Evolutionary conservation across 2,329 filamentous ascomycete species (phyloP).

Genomic region (Colletotrichum somersetense): DNA sequence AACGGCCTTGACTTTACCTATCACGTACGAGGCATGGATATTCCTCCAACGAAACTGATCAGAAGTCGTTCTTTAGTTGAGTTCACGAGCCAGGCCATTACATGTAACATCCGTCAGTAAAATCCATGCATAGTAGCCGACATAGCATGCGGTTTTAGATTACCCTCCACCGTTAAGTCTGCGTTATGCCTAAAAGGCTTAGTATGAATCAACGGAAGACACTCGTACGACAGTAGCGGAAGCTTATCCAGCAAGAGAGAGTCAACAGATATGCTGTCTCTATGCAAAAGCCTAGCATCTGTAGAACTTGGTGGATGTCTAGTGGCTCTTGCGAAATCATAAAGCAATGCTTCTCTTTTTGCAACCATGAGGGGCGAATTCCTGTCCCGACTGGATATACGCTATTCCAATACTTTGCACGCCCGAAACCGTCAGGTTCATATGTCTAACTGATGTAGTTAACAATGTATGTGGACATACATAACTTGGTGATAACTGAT

Average conservation of each 20-base stretch:
- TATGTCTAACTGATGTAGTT: no score
- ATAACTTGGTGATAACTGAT: background rate
- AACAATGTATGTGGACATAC: no score
- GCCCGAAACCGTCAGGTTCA: no score
- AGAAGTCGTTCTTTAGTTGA: background rate
- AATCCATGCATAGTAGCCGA: background rate
- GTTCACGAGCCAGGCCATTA: background rate
- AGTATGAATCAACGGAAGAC: no score
- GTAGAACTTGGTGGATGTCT: no score
- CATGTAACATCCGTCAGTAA: background rate
- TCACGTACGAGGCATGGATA: background rate
- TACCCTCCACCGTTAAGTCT: background rate
- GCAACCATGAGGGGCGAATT: no score
- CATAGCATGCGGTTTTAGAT: background rate
- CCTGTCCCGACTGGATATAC: no score
- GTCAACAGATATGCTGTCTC: background rate
- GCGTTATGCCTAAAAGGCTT: background rate
- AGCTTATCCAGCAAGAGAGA: background rate
- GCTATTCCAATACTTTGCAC: no score
- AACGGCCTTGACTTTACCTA: background rate
- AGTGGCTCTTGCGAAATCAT: no score
- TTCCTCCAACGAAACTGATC: background rate
- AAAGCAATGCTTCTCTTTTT: no score
- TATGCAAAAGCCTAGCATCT: background rate
- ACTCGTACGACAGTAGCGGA: background rate